Conservation (phyloP, 805 yeast genomes). For the Saturnispora galanensis region DNA sequence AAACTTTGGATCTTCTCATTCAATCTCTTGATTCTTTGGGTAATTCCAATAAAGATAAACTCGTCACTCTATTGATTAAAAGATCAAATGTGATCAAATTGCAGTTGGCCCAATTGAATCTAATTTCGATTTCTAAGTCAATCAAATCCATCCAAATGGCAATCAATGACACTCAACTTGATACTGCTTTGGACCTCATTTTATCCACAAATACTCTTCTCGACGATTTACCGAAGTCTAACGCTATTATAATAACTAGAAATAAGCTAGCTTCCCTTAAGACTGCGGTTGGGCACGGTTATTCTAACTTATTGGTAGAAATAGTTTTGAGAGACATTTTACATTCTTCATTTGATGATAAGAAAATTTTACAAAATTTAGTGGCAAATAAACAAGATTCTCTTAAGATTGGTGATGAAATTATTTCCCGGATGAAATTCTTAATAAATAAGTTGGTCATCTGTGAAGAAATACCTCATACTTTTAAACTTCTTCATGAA, state of each 20-base stretch:
- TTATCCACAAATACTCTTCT: neutral
- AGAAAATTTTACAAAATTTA: neutral
- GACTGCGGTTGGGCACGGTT: constrained; percentile 3
- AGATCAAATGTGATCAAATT: constrained; percentile 31
- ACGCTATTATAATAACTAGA: neutral
- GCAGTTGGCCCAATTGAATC: constrained; percentile 4
- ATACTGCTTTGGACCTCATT: constrained; percentile 2
- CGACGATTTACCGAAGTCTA: constrained; percentile 2
- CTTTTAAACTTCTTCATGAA: constrained; percentile 16
- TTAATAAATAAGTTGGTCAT: neutral
- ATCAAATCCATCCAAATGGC: constrained; percentile 1
- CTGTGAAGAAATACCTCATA: constrained; percentile 1
- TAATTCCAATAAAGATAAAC: constrained; percentile 48
- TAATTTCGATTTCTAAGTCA: constrained; percentile 3
- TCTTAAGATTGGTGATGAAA: neutral
- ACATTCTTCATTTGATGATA: neutral
- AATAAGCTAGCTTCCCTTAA: neutral
- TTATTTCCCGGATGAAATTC: neutral
- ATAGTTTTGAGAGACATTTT: constrained; percentile 1
- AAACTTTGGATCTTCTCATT: constrained; percentile 37
- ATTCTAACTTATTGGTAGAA: constrained; percentile 3
- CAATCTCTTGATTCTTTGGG: constrained; percentile 35
- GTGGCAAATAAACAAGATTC: neutral
- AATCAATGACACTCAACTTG: constrained; percentile 2
- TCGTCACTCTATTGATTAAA: constrained; percentile 54